Conservation (phyloP, 1,284 basidiomycete genomes). For the Kwoniella shivajii region DNA sequence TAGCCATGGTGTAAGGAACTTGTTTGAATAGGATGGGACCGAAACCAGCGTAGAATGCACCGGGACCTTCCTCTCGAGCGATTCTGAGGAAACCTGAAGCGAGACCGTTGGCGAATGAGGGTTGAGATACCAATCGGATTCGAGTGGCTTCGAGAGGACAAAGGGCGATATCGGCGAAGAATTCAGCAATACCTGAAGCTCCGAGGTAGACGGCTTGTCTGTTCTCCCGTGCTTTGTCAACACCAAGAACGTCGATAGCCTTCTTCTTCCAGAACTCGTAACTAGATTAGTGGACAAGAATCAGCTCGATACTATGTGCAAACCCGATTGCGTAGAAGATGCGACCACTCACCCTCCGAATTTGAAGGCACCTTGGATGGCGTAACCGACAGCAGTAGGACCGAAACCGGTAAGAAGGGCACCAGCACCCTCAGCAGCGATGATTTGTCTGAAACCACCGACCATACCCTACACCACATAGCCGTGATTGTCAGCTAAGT, state of each 20-base stretch:
- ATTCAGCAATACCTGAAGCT: conserved; percentile 88
- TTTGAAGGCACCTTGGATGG: conserved; percentile 95
- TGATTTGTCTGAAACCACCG: conserved; percentile 70
- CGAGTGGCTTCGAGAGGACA: conserved; percentile 62
- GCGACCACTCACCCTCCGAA: conserved; percentile 68
- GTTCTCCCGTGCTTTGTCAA: conserved; percentile 81
- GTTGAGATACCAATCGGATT: conserved; percentile 63
- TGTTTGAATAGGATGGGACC: conserved; percentile 63
- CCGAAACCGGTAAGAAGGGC: conserved; percentile 95
- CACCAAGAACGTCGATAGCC: conserved; percentile 81
- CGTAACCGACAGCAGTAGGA: conserved; percentile 89
- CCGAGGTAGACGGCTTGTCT: conserved; percentile 93
- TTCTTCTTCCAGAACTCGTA: conserved; percentile 95
- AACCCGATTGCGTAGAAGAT: no score
- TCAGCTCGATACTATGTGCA: background rate
- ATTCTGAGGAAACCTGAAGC: conserved; percentile 60
- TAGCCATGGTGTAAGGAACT: conserved; percentile 60
- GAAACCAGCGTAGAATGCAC: conserved; percentile 61
- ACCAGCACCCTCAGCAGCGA: conserved; percentile 76
- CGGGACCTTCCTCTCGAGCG: conserved; percentile 58
- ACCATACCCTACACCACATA: conserved; percentile 62
- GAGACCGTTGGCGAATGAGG: conserved; percentile 59
- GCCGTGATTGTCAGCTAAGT: background rate
- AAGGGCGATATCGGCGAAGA: conserved; percentile 82
- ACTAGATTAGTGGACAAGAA: conserved; percentile 21